Evolutionary conservation across 2,329 filamentous ascomycete genomes (phyloP).

Genomic region (Phaeoacremonium minimum): DNA sequence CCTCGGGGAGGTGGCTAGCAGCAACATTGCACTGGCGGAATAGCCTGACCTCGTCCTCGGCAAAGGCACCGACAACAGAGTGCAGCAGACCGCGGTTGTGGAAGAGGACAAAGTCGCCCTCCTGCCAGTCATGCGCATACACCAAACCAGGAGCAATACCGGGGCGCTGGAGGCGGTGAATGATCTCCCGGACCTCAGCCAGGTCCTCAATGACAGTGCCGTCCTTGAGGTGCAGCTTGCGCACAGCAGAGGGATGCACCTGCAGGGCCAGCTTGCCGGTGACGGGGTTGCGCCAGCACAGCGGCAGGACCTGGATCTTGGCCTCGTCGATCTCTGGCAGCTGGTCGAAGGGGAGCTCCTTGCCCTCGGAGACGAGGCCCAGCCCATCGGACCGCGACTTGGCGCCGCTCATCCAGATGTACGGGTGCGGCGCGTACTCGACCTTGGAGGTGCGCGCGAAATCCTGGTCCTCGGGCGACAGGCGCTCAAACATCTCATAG

Average conservation of each 20-base stretch:
- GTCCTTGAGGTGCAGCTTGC: conserved; percentile 62
- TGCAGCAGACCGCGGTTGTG: conserved; percentile 75
- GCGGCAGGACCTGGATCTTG: conserved; percentile 69
- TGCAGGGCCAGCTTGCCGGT: conserved; percentile 67
- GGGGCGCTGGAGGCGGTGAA: conserved; percentile 66
- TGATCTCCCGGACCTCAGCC: conserved; percentile 59
- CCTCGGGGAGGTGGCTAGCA: conserved; percentile 53
- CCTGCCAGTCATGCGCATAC: conserved; percentile 73
- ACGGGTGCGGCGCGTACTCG: conserved; percentile 75
- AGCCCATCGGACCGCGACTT: conserved; percentile 65
- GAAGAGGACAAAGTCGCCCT: conserved; percentile 73
- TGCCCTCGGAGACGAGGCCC: conserved; percentile 63
- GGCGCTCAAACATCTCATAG: conserved; percentile 64
- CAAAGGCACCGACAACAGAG: conserved; percentile 71
- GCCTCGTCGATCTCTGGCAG: conserved; percentile 54
- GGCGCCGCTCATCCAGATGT: conserved; percentile 74
- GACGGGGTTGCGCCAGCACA: conserved; percentile 74
- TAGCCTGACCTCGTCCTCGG: conserved; percentile 66
- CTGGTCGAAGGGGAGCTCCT: conserved; percentile 35
- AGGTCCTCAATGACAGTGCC: conserved; percentile 68
- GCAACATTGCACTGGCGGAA: conserved; percentile 79
- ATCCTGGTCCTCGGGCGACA: conserved; percentile 61
- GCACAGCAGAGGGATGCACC: conserved; percentile 68
- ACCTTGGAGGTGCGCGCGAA: conserved; percentile 64
- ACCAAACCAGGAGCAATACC: conserved; percentile 65